phyloP scores from a whole-genome alignment of 2,329 filamentous ascomycete genomes.

The Penicillium nordicum region DNA sequence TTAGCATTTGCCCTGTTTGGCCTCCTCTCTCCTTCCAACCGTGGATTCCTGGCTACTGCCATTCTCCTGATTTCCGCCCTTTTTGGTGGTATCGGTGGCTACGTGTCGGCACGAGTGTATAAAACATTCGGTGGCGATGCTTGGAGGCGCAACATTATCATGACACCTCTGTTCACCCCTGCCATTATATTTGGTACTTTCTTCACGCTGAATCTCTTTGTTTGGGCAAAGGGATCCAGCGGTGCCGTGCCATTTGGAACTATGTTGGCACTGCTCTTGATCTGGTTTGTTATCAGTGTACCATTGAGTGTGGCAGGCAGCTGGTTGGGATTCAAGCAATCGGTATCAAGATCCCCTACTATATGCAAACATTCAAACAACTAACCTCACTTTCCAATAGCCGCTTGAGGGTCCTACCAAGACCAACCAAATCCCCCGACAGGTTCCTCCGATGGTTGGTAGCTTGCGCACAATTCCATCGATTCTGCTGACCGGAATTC shows the following conservation, averaged over 20 bases:
- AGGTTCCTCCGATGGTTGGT: constrained; percentile 79
- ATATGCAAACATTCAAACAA: neutral
- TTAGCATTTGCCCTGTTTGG: constrained; percentile 80
- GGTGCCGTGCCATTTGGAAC: constrained; percentile 95
- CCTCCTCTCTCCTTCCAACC: constrained; percentile 92
- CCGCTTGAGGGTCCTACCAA: constrained; percentile 76
- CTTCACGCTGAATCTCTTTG: constrained; percentile 92
- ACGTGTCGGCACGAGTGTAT: constrained; percentile 85
- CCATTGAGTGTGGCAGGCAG: constrained; percentile 86
- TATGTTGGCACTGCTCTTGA: constrained; percentile 87
- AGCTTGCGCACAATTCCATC: constrained; percentile 85
- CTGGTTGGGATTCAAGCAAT: constrained; percentile 84
- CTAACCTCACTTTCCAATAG: constrained; percentile 26
- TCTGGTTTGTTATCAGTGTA: constrained; percentile 97
- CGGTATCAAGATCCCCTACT: constrained; percentile 29
- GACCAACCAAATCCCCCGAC: constrained; percentile 96
- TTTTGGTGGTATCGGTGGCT: constrained; percentile 88
- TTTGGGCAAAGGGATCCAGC: constrained; percentile 89
- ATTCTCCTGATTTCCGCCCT: constrained; percentile 92
- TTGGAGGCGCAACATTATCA: constrained; percentile 89
- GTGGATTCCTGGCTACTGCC: constrained; percentile 87
- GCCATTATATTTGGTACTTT: constrained; percentile 81
- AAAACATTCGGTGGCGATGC: constrained; percentile 87
- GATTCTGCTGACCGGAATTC: constrained; percentile 84
- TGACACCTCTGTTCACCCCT: constrained; percentile 83